Evolutionary conservation across 805 yeast species (phyloP).

Genomic region (Wickerhamomyces bisporus): DNA sequence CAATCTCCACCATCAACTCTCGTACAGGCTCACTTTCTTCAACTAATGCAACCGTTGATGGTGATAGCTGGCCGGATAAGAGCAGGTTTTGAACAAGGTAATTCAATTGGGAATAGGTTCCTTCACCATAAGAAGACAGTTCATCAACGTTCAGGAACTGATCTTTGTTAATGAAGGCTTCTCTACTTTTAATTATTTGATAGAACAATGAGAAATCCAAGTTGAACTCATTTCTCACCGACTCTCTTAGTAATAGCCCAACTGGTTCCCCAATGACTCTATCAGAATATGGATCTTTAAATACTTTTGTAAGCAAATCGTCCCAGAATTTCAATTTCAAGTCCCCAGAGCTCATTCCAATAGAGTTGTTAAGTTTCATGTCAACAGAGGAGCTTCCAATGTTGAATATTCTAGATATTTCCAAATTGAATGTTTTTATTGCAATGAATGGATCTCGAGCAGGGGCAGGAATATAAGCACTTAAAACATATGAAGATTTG

Average conservation of each 20-base stretch:
- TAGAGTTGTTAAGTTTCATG: slow-evolving; percentile 20
- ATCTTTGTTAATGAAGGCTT: slow-evolving; percentile 43
- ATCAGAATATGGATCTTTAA: slow-evolving; percentile 29
- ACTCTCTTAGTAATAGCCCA: slow-evolving; percentile 50
- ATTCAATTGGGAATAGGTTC: slow-evolving; percentile 67
- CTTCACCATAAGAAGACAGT: slow-evolving; percentile 76
- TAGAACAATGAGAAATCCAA: slow-evolving; percentile 52
- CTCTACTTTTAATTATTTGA: slow-evolving; percentile 55
- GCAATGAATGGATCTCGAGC: slow-evolving; percentile 61
- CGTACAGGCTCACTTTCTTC: slow-evolving; percentile 42
- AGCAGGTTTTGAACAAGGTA: slow-evolving; percentile 58
- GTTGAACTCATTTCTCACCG: slow-evolving; percentile 42
- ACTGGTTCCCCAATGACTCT: slow-evolving; percentile 56
- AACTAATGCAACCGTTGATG: slow-evolving; percentile 45
- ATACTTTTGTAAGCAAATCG: slow-evolving; percentile 47
- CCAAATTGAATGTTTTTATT: slow-evolving; percentile 59
- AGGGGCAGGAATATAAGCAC: slow-evolving; percentile 64
- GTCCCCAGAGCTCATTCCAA: slow-evolving; percentile 23
- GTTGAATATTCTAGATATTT: slow-evolving; percentile 43
- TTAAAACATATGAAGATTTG: slow-evolving; percentile 57
- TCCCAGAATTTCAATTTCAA: slow-evolving; percentile 74
- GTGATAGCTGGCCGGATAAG: slow-evolving; percentile 52
- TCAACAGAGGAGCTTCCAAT: slow-evolving; percentile 23
- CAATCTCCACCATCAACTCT: slow-evolving; percentile 46
- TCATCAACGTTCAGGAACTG: slow-evolving; percentile 46